phyloP scores from a whole-genome alignment of 768 basidiomycete genomes.

The Tricholomella constricta region DNA sequence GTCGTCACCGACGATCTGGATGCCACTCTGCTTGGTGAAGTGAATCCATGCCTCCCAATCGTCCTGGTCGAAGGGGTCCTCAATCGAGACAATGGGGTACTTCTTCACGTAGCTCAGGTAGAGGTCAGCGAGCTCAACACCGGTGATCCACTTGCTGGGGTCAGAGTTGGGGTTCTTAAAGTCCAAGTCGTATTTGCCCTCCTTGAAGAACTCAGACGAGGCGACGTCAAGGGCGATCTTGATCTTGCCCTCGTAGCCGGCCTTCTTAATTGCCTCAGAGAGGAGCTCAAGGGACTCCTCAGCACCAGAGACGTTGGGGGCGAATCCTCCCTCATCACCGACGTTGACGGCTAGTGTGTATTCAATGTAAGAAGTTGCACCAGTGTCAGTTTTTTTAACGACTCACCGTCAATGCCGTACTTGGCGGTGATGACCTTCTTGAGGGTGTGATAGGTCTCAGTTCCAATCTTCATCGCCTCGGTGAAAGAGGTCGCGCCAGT shows the following conservation, averaged over 20 bases:
- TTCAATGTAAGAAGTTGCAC: constrained; percentile 16
- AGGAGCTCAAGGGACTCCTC: constrained; percentile 98
- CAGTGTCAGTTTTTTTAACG: constrained; percentile 1
- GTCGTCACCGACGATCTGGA: constrained; percentile 96
- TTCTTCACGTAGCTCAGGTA: constrained; percentile 86
- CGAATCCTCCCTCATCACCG: constrained; percentile 99
- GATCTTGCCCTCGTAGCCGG: constrained; percentile 98
- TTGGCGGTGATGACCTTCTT: constrained; percentile 99
- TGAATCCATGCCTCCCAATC: constrained; percentile 98
- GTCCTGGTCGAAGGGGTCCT: constrained; percentile 99
- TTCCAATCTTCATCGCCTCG: constrained; percentile 98
- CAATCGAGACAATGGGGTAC: constrained; percentile 94
- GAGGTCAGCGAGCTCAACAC: constrained; percentile 88
- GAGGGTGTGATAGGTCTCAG: constrained; percentile 96
- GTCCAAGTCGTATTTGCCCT: constrained; percentile 98
- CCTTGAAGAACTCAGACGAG: constrained; percentile 99
- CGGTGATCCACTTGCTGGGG: constrained; percentile 93
- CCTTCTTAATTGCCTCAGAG: constrained; percentile 94
- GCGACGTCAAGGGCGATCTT: constrained; percentile 99
- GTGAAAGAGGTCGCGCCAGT: constrained; percentile 90
- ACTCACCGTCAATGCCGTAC: constrained; percentile 94
- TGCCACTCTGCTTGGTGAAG: constrained; percentile 76
- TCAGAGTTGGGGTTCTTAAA: constrained; percentile 99
- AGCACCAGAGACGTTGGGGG: constrained; percentile 95
- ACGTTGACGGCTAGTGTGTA: constrained; percentile 84